A percentile compares a stretch with the other conserved stretches of the same genome.
These are phyloP conservation scores for Colletotrichum tofieldiae DNA, from an alignment of 2,329 filamentous ascomycete genomes.

Conservation along the genomic window DNA sequence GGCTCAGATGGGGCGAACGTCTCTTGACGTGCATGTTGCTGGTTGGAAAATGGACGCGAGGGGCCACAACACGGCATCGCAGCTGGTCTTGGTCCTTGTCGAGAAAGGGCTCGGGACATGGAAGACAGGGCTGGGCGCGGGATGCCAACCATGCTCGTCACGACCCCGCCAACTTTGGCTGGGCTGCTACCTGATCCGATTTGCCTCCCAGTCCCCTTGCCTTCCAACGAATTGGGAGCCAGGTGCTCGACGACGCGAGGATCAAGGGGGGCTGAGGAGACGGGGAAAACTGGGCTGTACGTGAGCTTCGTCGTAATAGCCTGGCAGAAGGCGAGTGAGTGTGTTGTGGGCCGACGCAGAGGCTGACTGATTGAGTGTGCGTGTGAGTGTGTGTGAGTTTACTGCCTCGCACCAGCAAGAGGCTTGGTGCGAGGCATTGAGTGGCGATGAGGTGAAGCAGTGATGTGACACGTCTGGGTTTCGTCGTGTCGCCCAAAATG, in stretches of 20 bases:
- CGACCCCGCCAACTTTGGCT: slow-evolving; percentile 21
- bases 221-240: slow-evolving; percentile 1
- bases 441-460: slow-evolving; percentile 59
- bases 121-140: slow-evolving; percentile 26
- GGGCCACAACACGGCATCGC: slow-evolving; percentile 13
- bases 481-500: slow-evolving; percentile 50
- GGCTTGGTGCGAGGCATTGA: slow-evolving; percentile 45
- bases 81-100: slow-evolving; percentile 32
- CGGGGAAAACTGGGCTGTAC: neutral
- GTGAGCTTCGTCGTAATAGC: slow-evolving; percentile 10
- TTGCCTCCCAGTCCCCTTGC: slow-evolving; percentile 12
- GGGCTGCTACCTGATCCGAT: neutral
- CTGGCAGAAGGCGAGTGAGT: neutral
- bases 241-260: slow-evolving; percentile 13
- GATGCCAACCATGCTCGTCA: slow-evolving; percentile 33
- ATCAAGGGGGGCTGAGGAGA: slow-evolving; percentile 14
- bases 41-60: slow-evolving; percentile 22
- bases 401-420: neutral
- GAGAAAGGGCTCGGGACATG: slow-evolving; percentile 18
- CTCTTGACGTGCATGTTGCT: slow-evolving; percentile 43
- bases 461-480: slow-evolving; percentile 64
- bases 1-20: slow-evolving; percentile 35
- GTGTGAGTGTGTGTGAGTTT: neutral
- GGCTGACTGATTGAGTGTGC: neutral
- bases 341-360: neutral